A percentile compares a stretch with the other conserved stretches of the same genome.
phyloP scores from a whole-genome alignment of 2,329 filamentous ascomycete genomes.

The Trichophyton simii region DNA sequence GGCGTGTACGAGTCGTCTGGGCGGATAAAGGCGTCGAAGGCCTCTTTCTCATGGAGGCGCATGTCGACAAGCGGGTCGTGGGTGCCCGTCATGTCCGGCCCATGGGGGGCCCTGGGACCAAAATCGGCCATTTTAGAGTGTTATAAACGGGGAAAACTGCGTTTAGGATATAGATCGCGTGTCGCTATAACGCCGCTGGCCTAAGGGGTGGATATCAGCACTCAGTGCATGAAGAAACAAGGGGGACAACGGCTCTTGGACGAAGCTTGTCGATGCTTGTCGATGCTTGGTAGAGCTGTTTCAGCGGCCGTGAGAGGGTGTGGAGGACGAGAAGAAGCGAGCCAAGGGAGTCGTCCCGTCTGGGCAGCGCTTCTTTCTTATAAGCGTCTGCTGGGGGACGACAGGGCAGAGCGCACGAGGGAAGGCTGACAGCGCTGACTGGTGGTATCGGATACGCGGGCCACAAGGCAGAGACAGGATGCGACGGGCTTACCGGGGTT shows the following conservation, averaged over 20 bases:
- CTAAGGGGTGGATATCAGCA: neutral
- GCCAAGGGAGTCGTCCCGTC: neutral
- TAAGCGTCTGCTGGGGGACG: neutral
- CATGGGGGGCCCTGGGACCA: conserved; percentile 35
- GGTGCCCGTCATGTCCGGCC: conserved; percentile 35
- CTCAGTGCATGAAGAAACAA: neutral
- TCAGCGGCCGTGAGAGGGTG: neutral
- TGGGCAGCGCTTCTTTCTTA: conserved; percentile 2
- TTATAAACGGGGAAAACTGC: neutral
- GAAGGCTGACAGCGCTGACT: neutral
- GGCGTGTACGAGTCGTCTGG: conserved; percentile 78
- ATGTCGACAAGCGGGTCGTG: conserved; percentile 39
- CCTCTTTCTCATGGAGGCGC: conserved; percentile 45
- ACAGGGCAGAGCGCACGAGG: neutral
- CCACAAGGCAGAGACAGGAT: neutral
- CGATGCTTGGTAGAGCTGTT: neutral
- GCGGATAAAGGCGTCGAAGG: conserved; percentile 68
- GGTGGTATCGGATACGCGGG: neutral
- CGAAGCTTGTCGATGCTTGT: neutral
- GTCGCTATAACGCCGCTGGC: neutral
- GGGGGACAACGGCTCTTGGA: neutral
- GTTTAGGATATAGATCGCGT: neutral
- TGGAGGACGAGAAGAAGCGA: neutral
- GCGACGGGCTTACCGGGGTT: neutral
- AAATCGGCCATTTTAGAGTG: conserved; percentile 26